These are phyloP conservation scores for Syncephalis fuscata DNA, from an alignment of 371 early-diverging fungal species.

Conservation along the genomic window DNA sequence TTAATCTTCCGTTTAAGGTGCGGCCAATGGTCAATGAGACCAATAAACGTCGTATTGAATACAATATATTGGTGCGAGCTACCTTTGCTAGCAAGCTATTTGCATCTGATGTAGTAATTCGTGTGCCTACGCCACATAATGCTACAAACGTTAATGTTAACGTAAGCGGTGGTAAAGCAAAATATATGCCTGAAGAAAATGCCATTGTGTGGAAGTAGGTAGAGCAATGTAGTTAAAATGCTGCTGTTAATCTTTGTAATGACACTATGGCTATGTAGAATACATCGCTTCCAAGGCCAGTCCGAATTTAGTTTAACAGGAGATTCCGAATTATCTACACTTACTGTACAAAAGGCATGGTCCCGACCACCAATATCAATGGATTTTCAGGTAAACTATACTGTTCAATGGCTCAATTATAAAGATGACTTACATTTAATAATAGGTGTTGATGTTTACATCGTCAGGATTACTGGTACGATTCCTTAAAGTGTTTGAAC, in stretches of 20 bases:
- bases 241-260: too few relatives aligned
- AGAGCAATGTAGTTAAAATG: not conserved
- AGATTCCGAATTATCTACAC: slow-evolving; percentile 52
- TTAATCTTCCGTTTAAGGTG: slow-evolving; percentile 70
- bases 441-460: slow-evolving; percentile 17
- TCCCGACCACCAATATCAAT: slow-evolving; percentile 79
- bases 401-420: too few relatives aligned
- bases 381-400: slow-evolving; percentile 56
- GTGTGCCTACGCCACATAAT: slow-evolving; percentile 72
- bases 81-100: slow-evolving; percentile 59
- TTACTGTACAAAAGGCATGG: slow-evolving; percentile 70
- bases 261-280: slow-evolving; percentile 18
- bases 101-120: slow-evolving; percentile 65
- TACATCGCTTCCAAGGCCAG: slow-evolving; percentile 68
- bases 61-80: slow-evolving; percentile 55
- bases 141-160: slow-evolving; percentile 50
- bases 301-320: slow-evolving; percentile 55
- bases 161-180: slow-evolving; percentile 64
- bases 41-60: slow-evolving; percentile 59
- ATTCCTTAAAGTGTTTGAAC: slow-evolving; percentile 83
- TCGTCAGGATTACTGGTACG: slow-evolving; percentile 66
- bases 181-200: slow-evolving; percentile 73
- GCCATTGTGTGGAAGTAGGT: slow-evolving; percentile 79
- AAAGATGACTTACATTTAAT: too few relatives aligned
- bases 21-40: slow-evolving; percentile 71